Evolutionary conservation across 495 filamentous ascomycete genomes (phyloP), one percentile per base, ranked within the genome.

Genomic region (Aspergillus heteromorphus): DNA sequence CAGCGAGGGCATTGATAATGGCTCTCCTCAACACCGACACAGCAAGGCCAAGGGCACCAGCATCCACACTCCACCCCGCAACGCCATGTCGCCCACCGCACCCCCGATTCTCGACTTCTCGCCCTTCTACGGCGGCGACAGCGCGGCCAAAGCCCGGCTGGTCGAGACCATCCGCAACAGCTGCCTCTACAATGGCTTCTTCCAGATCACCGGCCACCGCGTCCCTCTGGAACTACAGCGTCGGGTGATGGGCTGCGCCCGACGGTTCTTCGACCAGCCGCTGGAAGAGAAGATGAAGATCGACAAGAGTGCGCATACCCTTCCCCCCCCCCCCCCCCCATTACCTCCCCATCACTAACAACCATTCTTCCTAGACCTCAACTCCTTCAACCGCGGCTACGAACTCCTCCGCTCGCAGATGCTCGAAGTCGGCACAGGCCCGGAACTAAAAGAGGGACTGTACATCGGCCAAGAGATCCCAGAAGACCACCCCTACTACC

Each of bases 401-500:
- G 78, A 81, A 47, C 49, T 73, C 17, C 70, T 80, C 25, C 70
- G 73, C 20, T 72, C 70, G 13, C 79, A 82, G 58, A 71, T 70
- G 40, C 66, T 80, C n/a, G 72, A 80, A 61, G 62, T 63, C 3
- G 74, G 66, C 27, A 67, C 70, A 4, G 64, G 66, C 1, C 78
- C 78, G 0, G 78, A 82, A 45, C 64, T 78, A 0, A 80, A 81
- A 54, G 77, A 80, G 64, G 78, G 76, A 1, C 67, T 78, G 11
- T 79, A 75, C 59, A 61, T 82, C 34, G 71, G 78, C 41, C 64
- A 71, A 29, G 72, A 82, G 53, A 71, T 79, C 14, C 66, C 72
- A 1, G 34, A 52, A 7, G 65, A 70, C 16, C 71, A 79, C 49
- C 69, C 72, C 6, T 68, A 75, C 40, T 73, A 71, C 14, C 2